Base-by-base conservation (phyloP, 768 basidiomycete genomes). In the Auricularia sp. region DNA sequence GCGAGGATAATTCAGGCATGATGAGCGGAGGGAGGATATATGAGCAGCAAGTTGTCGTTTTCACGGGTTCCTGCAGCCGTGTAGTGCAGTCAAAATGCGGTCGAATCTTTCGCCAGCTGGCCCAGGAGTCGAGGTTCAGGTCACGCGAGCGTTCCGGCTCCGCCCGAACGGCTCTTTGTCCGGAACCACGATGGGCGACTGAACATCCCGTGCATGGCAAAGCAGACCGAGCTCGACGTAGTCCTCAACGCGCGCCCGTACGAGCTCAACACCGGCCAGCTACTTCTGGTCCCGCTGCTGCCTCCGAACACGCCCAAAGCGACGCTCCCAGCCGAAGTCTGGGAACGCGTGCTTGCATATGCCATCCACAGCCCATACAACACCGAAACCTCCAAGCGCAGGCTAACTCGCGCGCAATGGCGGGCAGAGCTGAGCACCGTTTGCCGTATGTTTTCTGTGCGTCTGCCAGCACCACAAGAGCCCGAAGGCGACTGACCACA, bases 251-350 rank as follows among this genome's bases (percentile, higher is more conserved):
- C 90, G 16, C 81, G 90, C 65, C 88, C 87, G 1, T 86, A 85
- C 68, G 86, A 84, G 47, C 80, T 77, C 58, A 72, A 71, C 64
- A 78, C 87, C 16, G 86, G 88, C 58, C 78, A 78, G 36, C 78
- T 92, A 35, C 73, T 88, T 14, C 80, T 92, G 13, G 74, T 92
- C 0, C 89, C 89, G 16, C 79, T 92, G 18, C 79, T 91, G 13
- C 89, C 88, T 13, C 72, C 78, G 4, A 79, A 75, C 51, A 80
- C 79, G 33, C 79, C 80, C 18, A 67, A 80, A 61, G 83, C 81
- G 67, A 76, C 83, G 35, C 77, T 92, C 18, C 90, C 90, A 1
- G 74, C 77, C 3, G 90, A 92, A 75, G 71, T 92, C 67, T 92
- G 90, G 90, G 75, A 80, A 5, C 80, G 79, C 44, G 83, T 92